Evolutionary conservation across 441 rosid species (phyloP).

Genomic region (Pelargonium citronellum): DNA sequence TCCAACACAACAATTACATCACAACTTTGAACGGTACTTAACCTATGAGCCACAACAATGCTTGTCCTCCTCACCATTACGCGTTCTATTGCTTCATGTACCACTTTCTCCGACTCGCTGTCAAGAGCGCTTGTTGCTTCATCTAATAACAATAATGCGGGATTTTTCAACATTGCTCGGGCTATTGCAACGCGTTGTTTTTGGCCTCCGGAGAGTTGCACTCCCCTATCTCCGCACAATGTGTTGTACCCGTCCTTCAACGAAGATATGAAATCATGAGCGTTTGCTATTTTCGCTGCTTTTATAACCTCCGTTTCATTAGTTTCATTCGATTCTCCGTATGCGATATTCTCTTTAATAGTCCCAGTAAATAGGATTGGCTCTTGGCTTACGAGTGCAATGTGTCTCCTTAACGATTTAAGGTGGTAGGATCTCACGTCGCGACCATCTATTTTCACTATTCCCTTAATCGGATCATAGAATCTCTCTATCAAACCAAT

Average conservation of each 20-base stretch:
- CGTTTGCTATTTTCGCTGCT: conserved; percentile 19
- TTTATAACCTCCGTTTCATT: conserved; percentile 13
- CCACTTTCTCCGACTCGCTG: conserved; percentile 14
- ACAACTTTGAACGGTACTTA: conserved; percentile 4
- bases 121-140: conserved; percentile 43
- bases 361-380: conserved; percentile 22
- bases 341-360: conserved; percentile 18
- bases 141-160: conserved; percentile 9
- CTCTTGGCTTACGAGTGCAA: conserved; percentile 23
- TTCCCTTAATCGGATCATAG: conserved; percentile 20
- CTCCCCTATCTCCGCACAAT: conserved; percentile 15
- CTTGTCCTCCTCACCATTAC: conserved; percentile 16
- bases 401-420: conserved; percentile 18
- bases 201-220: conserved; percentile 37
- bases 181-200: neutral
- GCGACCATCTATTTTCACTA: conserved; percentile 14
- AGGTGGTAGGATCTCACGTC: conserved; percentile 18
- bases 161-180: conserved; percentile 15
- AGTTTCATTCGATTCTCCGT: conserved; percentile 15
- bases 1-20: conserved; percentile 12
- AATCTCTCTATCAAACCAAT: conserved; percentile 24
- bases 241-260: conserved; percentile 7
- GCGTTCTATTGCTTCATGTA: conserved; percentile 18
- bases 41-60: conserved; percentile 16
- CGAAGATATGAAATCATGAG: conserved; percentile 16